Conservation (phyloP, 179 eudicot species). For the Amaranthus tricolor region DNA sequence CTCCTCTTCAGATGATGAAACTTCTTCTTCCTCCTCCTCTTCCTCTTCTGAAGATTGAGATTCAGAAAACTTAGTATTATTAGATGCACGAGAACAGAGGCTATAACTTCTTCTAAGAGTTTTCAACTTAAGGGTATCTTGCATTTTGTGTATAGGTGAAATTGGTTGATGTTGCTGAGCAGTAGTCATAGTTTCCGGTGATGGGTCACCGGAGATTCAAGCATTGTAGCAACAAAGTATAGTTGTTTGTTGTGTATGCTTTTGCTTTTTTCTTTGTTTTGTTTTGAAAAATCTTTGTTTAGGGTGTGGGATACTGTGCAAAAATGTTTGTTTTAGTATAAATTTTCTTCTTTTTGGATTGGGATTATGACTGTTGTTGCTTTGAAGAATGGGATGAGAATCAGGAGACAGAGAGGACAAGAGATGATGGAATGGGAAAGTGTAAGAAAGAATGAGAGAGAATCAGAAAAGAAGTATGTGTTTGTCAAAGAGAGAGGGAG, state of each 20-base stretch:
- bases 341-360: no score
- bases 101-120: slow-evolving; percentile 28
- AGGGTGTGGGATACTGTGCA: neutral
- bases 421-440: slow-evolving; percentile 30
- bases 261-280: neutral
- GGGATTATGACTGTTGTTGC: slow-evolving; percentile 6
- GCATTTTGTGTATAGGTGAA: slow-evolving; percentile 12
- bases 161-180: neutral
- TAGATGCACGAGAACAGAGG: slow-evolving; percentile 22
- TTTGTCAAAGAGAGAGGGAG: neutral
- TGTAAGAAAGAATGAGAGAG: slow-evolving; percentile 23
- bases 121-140: slow-evolving; percentile 27
- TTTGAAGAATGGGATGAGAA: slow-evolving; percentile 20
- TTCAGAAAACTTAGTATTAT: neutral
- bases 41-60: neutral
- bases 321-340: neutral
- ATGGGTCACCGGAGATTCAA: slow-evolving; percentile 11
- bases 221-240: slow-evolving; percentile 10
- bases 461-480: no score
- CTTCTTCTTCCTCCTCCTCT: slow-evolving; percentile 23
- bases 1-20: slow-evolving; percentile 26
- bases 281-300: neutral
- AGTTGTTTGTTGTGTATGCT: no score
- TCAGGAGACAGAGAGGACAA: slow-evolving; percentile 15
- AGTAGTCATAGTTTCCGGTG: slow-evolving; percentile 13